These are phyloP conservation scores for Tuber microsphaerosporum DNA, from an alignment of 495 filamentous ascomycete species.

Conservation along the genomic window DNA sequence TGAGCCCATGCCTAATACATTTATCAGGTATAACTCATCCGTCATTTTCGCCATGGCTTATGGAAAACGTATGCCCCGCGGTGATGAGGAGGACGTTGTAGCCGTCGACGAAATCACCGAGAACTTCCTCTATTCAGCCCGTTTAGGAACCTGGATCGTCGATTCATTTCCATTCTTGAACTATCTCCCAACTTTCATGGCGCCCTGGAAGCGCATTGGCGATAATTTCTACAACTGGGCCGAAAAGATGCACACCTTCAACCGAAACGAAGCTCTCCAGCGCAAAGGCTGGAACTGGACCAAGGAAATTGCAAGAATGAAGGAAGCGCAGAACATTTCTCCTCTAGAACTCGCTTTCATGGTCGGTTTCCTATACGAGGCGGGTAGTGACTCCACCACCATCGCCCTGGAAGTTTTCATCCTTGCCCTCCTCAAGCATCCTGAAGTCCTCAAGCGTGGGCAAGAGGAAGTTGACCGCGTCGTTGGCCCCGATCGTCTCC, in stretches of 20 bases:
- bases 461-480: slow-evolving; percentile 41
- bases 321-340: not conserved
- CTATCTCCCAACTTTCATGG: not conserved
- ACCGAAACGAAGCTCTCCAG: not conserved
- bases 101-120: not conserved
- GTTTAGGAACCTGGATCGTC: not conserved
- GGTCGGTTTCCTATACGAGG: slow-evolving; percentile 52
- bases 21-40: not conserved
- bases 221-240: slow-evolving; percentile 1
- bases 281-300: slow-evolving; percentile 1
- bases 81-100: not conserved
- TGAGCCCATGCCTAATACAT: not conserved
- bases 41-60: not conserved
- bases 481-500: slow-evolving; percentile 35
- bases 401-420: slow-evolving; percentile 39
- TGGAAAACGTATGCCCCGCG: slow-evolving; percentile 4
- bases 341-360: slow-evolving; percentile 40
- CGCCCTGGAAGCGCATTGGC: not conserved
- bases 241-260: not conserved
- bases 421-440: slow-evolving; percentile 36
- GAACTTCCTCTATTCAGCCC: not conserved
- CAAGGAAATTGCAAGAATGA: slow-evolving; percentile 3
- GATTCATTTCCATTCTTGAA: slow-evolving; percentile 3
- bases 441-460: slow-evolving; percentile 39
- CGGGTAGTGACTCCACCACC: slow-evolving; percentile 54